Evolutionary conservation across 1,284 basidiomycete genomes (phyloP), one percentile per base, ranked within the genome.

Genomic region (Sporisorium scitamineum): DNA sequence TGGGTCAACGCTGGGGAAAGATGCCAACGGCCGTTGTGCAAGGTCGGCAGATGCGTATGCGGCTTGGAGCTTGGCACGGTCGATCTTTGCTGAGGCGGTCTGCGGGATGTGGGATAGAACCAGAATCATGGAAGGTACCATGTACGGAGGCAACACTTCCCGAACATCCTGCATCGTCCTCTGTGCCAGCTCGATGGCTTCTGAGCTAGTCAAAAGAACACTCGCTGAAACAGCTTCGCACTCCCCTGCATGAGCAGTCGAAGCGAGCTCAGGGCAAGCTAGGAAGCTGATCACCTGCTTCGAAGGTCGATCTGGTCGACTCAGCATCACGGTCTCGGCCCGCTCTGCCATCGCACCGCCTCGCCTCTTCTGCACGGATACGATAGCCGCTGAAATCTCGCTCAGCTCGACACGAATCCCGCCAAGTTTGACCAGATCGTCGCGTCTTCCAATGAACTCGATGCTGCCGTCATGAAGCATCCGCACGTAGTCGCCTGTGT

Each of bases 341-440:
- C 48, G 54, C 20, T 63, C 37, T 29, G 48, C 54, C 20, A 16
- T 6, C 34, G 14, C 24, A 14, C 24, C 51, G 2, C 9, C 51
- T 5, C 14, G 44, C 24, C 13, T 26, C 24, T 45, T 39, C 24
- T 41, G 51, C 22, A 53, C 51, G 8, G 51, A 53, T 2, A 53
- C 1, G 27, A 64, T 48, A 7, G 62, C 54, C 5, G 62, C 54
- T 13, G 55, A 57, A 22, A 83, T 80, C 61, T 83, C 81, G 24
- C 61, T 66, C 6, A 82, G 57, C 64, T 83, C 81, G 42, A 80
- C 70, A 22, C 81, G 76, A 27, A 82, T 79, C n/a, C 81, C 81
- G 39, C 77, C 74, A n/a, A 83, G 59, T 59, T 83, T 83, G 71
- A 83, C 66, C 8, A 79, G 75, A 52, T 83, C 80, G 61, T 83